Base-by-base conservation (phyloP, 371 early-diverging fungal genomes). In the Mortierella sp. region DNA sequence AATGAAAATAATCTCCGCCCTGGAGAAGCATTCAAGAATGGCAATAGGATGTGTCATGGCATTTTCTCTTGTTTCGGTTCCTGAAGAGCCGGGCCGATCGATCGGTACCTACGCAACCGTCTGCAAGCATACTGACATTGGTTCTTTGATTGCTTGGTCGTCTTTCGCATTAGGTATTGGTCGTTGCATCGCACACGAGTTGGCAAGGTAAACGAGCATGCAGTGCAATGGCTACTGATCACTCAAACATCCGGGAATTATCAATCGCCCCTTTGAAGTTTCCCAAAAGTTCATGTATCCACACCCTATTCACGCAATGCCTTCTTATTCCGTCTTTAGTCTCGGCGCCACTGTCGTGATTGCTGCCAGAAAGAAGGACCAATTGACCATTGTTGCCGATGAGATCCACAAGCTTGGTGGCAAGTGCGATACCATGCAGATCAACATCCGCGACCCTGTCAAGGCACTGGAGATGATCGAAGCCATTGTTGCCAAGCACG, bases 281-380 rank as follows among this genome's bases (percentile, higher is more conserved):
- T 18, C 63, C 27, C 63, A 12, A 0, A 63, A 8, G 5, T n/a
- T 10, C 44, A 29, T 71, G 2, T 56, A n/a, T 49, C 16, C 35
- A 8, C 44, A 60, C 12, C 12, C 46, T 14, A 24, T n/a, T 49
- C 21, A 55, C 55, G 41, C 41, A 43, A 56, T 29, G 51, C 16
- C 16, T 5, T 18, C 16, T 24, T 49, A 1, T 16, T 51, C 43
- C 35, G 14, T 21, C 18, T 41, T 71, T 49, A 88, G 90, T 24
- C 87, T 92, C n/a, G 91, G 91, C 21, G 92, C 90, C 38, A 88
- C 81, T 12, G 92, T 92, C 16, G 80, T 91, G 16, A 80, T 92
- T 44, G 89, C 90, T 38, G 90, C 88, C 6, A 78, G 92, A 75
- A 79, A 88, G 55, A n/a, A 58, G 70, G 91, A 91, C 10, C 86